phyloP scores from a whole-genome alignment of 495 filamentous ascomycete species.

The Lasiosphaeria hispida region DNA sequence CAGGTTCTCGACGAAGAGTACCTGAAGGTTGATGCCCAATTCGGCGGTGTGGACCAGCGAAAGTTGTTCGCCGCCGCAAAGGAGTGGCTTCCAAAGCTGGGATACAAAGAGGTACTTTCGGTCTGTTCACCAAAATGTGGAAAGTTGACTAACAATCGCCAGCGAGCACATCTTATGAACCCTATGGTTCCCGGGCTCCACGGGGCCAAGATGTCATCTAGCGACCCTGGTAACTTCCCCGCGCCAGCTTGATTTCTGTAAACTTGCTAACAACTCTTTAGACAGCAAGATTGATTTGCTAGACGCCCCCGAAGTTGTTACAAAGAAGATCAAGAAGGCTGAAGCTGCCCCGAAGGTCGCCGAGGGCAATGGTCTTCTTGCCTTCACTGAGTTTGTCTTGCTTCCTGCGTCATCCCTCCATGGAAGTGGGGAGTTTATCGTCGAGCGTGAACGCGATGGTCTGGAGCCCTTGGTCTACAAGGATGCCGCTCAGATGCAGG shows the following conservation, averaged over 20 bases:
- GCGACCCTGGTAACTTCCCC: conserved; percentile 33
- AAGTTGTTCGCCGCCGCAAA: conserved; percentile 85
- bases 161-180: conserved; percentile 84
- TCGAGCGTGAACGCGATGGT: conserved; percentile 60
- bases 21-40: conserved; percentile 78
- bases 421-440: conserved; percentile 51
- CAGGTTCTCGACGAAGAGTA: conserved; percentile 92
- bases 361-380: conserved; percentile 81
- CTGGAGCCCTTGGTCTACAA: conserved; percentile 75
- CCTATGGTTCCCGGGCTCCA: conserved; percentile 87
- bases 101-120: conserved; percentile 55
- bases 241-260: not conserved
- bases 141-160: not conserved
- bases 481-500: conserved; percentile 64
- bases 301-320: conserved; percentile 66
- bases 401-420: conserved; percentile 64
- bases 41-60: conserved; percentile 78
- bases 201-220: conserved; percentile 72
- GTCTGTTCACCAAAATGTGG: conserved; percentile 3
- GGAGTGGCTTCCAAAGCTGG: conserved; percentile 68
- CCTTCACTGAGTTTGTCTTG: conserved; percentile 80
- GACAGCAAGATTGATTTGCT: conserved; percentile 91
- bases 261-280: conserved; percentile 47
- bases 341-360: conserved; percentile 68
- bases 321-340: conserved; percentile 81